Evolutionary conservation across 139 green algal species (phyloP).

Genomic region (Chlamydomonas sp.): DNA sequence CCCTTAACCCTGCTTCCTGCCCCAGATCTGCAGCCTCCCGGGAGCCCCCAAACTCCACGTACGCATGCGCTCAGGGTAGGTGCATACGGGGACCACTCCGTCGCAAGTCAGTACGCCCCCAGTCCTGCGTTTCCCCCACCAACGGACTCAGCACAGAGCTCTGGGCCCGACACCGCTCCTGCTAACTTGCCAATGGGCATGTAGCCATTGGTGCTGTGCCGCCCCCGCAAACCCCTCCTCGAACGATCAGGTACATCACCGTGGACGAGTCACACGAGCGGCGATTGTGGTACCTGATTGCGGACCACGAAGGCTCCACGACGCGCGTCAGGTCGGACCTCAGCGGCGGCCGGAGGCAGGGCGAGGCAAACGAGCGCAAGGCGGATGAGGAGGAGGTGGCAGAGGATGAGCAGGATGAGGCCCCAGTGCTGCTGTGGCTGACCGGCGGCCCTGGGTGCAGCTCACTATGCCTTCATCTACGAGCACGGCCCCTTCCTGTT

Average conservation of each 20-base stretch:
- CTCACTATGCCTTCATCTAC: slow-evolving; percentile 70
- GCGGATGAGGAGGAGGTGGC: neutral
- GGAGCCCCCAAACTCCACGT: slow-evolving; percentile 8
- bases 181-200: neutral
- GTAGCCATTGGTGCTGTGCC: neutral
- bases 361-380: too few species aligned
- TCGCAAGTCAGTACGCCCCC: too few species aligned
- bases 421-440: slow-evolving; percentile 60
- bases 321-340: too few species aligned
- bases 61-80: slow-evolving; percentile 34
- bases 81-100: neutral
- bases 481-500: slow-evolving; percentile 77
- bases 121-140: neutral
- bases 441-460: slow-evolving; percentile 59
- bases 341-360: too few species aligned
- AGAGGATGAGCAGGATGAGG: too few species aligned
- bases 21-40: slow-evolving; percentile 20
- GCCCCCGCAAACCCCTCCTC: neutral
- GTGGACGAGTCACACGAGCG: slow-evolving; percentile 33
- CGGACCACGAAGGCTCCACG: neutral
- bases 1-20: neutral
- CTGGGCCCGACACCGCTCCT: neutral
- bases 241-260: slow-evolving; percentile 47
- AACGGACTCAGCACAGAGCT: too few species aligned
- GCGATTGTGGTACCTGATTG: slow-evolving; percentile 56